Base-by-base conservation (phyloP, 2,329 filamentous ascomycete species). In the Daldinia sp. region DNA sequence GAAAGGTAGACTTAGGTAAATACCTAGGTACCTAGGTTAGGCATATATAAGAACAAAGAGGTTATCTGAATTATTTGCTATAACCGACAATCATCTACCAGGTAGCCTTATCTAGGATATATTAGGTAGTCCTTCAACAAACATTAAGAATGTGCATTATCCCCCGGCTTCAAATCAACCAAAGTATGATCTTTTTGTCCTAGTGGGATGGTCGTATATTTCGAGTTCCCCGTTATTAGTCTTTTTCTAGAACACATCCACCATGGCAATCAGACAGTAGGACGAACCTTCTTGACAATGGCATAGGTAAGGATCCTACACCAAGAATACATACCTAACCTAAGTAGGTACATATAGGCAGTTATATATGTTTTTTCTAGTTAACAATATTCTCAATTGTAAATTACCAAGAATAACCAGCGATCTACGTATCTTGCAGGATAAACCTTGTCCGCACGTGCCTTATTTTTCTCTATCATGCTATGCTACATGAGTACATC, bases 1-100 rank as follows among this genome's bases (percentile, higher is more conserved):
- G 79, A 75, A 19, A 76, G 83, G 48, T 67, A 64, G 37, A 47
- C 10, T 11, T 19, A 27, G n/a, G n/a, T 21, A 34, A 35, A 4
- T 15, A 17, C 4, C 7, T 3, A 35, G 11, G 4, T n/a, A n/a
- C n/a, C 29, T 11, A 32, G 29, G 29, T 32, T 32, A 6, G 17
- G 9, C n/a, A 17, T 3, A 15, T 7, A 21, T 34, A 35, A 35
- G 30, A 15, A 49, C 15, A 10, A 41, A 43, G 6, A 43, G 19
- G 25, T 6, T 25, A 43, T 4, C 39, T 13, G 11, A 43, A 6
- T 6, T 25, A 25, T 4, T 34, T 15, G 15, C 8, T 10, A 41
- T 41, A 4, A 19, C 37, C 37, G 4, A 25, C 6, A 13, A 23
- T 9, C n/a, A 43, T 25, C 25, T n/a, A 23, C 9, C 7, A 25